Evolutionary conservation across 176 grass and related monocot species (phyloP), one percentile per base, ranked within the genome.

Genomic region (Zoysia japonica): DNA sequence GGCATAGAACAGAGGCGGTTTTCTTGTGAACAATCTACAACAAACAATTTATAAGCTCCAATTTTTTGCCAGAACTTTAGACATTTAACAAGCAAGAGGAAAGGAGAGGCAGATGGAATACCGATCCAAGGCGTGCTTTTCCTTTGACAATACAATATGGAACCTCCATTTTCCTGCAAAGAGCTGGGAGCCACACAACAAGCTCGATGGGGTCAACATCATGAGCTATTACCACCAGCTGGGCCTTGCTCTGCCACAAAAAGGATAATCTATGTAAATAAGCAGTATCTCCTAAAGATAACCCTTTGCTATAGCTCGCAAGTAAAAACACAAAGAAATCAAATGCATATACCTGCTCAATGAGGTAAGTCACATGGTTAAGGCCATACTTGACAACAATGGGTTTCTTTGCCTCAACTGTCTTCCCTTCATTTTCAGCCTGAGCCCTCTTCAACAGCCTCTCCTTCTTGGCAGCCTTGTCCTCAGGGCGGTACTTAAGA

Each of bases 381-480:
- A 78, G 60, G 47, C 61, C 75, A 65, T 78, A 78, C 46, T 78
- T 78, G 7, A 78, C 75, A 42, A 78, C 75, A 51, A 78, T 61
- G 38, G 35, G 54, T 19, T 81, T 81, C 55, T 77, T 78, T 50
- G 61, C 60, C 47, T 78, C 75, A 41, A 78, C 61, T 3, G 46
- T 78, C 41, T 78, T 69, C 9, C 52, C 65, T 39, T 81, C 54
- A 37, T 45, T 28, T 52, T 81, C 54, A 47, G 54, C 86, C 83
- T 88, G 74, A 11, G 86, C 90, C 56, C 90, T 77, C 78, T 86
- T 92, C 61, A 92, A 65, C 67, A 92, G 86, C 65, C 86, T 62
- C 61, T 91, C 90, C 75, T 88, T 91, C 89, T 91, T 91, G 46
- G 90, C 90, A 72, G 28, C 86, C 76, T 84, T 78, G 83, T 86